Evolutionary conservation across 352 stramenopile species (phyloP).

Genomic region (Aphanomyces invadans): DNA sequence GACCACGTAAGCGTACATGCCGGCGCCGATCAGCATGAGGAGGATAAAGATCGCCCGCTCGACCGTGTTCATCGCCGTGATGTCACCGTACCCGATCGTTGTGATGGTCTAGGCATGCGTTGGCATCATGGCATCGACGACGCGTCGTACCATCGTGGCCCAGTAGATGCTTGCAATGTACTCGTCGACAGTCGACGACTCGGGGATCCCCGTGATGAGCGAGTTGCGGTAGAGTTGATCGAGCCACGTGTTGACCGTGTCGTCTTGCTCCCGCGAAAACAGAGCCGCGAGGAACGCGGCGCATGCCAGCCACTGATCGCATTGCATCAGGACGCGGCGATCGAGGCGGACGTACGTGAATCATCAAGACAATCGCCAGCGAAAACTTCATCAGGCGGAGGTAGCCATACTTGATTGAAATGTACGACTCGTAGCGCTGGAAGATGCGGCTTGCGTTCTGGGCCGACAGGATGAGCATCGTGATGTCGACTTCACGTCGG

Average conservation of each 20-base stretch:
- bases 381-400: conserved; percentile 21
- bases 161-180: conserved; percentile 18
- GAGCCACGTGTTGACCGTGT: conserved; percentile 6
- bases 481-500: no score
- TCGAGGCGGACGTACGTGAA: conserved; percentile 1
- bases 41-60: conserved; percentile 78
- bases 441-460: conserved; percentile 18
- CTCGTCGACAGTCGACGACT: background rate
- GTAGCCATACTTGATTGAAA: conserved; percentile 21
- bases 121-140: background rate
- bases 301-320: conserved; percentile 10
- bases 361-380: conserved; percentile 4
- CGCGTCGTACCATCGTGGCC: conserved; percentile 1
- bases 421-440: conserved; percentile 12
- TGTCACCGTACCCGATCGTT: conserved; percentile 80
- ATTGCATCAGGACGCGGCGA: background rate
- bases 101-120: conserved; percentile 57
- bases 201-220: background rate
- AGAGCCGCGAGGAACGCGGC: background rate
- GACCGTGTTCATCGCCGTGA: conserved; percentile 56
- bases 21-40: conserved; percentile 72
- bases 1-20: conserved; percentile 72
- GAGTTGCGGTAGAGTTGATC: background rate
- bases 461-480: no score
- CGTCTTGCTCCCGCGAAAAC: background rate